Conservation (phyloP, 306 rosid genomes). For the Pyrus communis region DNA sequence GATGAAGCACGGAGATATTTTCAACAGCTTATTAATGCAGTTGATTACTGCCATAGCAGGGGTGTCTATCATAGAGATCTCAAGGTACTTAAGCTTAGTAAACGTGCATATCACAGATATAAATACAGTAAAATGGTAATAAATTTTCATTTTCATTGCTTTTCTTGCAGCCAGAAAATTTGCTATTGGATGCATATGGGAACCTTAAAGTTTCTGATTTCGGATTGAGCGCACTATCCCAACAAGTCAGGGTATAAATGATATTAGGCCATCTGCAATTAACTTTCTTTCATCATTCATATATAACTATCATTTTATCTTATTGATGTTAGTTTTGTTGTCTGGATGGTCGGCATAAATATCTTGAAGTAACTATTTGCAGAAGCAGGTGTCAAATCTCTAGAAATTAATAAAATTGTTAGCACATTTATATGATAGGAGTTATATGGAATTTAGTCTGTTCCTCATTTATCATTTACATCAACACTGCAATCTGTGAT, state of each 20-base stretch:
- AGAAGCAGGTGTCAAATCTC: neutral
- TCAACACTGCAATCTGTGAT: neutral
- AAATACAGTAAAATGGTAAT: neutral
- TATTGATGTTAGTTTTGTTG: conserved; percentile 4
- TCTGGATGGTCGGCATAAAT: neutral
- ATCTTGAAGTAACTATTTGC: neutral
- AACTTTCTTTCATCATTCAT: conserved; percentile 13
- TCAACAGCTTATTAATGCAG: conserved; percentile 93
- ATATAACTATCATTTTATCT: conserved; percentile 3
- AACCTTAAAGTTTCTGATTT: conserved; percentile 96
- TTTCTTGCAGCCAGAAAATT: conserved; percentile 81
- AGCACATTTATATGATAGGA: neutral
- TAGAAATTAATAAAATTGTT: neutral
- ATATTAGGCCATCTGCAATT: conserved; percentile 12
- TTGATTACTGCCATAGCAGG: conserved; percentile 99
- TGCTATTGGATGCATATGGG: conserved; percentile 72
- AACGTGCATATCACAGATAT: neutral
- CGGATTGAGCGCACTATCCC: conserved; percentile 93
- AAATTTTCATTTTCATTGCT: neutral
- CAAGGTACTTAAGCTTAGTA: conserved; percentile 44
- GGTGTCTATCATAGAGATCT: conserved; percentile 95
- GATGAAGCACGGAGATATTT: conserved; percentile 87
- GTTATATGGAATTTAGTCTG: neutral
- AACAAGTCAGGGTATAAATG: conserved; percentile 75
- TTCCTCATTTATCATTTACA: neutral